Percentiles rank a stretch among this genome's conserved stretches.
Conservation (phyloP, 2,329 filamentous ascomycete species). For the Cylindrodendrum hubeiense region DNA sequence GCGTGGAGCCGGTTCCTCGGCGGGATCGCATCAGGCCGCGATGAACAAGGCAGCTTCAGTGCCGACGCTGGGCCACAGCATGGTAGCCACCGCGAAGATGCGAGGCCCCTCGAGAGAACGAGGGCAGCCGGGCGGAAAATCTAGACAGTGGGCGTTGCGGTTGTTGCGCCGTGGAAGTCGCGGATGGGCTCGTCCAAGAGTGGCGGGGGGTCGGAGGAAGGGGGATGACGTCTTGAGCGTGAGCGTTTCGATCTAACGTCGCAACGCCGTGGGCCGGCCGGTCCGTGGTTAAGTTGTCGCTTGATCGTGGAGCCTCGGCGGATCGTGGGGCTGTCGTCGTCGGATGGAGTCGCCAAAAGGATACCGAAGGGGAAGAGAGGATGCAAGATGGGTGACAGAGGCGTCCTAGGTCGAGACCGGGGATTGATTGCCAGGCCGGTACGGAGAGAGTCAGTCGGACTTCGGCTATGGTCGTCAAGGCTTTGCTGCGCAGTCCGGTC, state of each 20-base stretch:
- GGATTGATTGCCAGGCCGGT: slow-evolving; percentile 8
- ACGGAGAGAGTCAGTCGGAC: neutral
- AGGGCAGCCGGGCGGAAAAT: slow-evolving; percentile 23
- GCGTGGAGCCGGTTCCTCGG: slow-evolving; percentile 28
- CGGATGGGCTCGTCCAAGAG: neutral
- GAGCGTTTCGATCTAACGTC: neutral
- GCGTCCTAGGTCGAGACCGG: slow-evolving; percentile 14
- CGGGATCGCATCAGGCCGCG: slow-evolving; percentile 41
- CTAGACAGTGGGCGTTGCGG: neutral
- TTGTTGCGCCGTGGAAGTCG: neutral
- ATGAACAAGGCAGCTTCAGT: slow-evolving; percentile 41
- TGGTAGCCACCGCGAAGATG: slow-evolving; percentile 39
- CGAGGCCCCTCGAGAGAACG: slow-evolving; percentile 36
- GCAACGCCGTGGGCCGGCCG: neutral
- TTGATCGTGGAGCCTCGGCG: neutral
- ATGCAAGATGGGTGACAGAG: slow-evolving; percentile 3
- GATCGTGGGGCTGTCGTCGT: neutral
- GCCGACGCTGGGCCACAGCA: slow-evolving; percentile 41
- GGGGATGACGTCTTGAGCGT: neutral
- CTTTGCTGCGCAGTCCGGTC: slow-evolving; percentile 4
- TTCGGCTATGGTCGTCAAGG: slow-evolving; percentile 22
- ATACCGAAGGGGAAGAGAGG: neutral
- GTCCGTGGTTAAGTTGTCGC: neutral
- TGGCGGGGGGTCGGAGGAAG: neutral
- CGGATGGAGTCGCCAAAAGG: neutral